A percentile compares a stretch with the other conserved stretches of the same genome.
These are phyloP conservation scores for Tetrahymena elliotti DNA, from an alignment of 73 alveolate species.

Conservation along the genomic window DNA sequence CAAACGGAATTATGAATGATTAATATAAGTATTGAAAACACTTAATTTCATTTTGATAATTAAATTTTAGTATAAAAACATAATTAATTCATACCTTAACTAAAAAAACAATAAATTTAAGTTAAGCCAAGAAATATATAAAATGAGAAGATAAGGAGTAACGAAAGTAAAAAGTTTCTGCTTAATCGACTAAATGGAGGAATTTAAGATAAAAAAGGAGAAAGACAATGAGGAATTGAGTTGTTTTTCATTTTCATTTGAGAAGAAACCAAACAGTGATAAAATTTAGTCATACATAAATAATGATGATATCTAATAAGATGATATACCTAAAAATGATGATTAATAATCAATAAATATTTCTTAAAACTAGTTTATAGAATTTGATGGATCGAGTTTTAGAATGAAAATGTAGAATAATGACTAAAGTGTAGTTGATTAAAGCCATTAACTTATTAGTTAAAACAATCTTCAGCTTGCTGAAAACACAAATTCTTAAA, in stretches of 20 bases:
- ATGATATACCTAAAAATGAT: neutral
- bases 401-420: neutral
- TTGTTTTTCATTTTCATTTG: neutral
- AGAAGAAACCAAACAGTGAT: neutral
- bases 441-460: neutral
- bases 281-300: neutral
- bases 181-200: neutral
- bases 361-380: neutral
- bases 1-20: too few relatives aligned
- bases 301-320: too few relatives aligned
- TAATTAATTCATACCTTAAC: too few relatives aligned
- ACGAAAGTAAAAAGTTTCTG: neutral
- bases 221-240: neutral
- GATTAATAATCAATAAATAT: neutral
- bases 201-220: neutral
- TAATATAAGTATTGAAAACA: too few relatives aligned
- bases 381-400: neutral
- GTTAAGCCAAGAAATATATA: too few relatives aligned
- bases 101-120: too few relatives aligned
- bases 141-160: neutral
- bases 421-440: neutral
- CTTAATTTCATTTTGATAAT: too few relatives aligned
- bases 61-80: too few relatives aligned
- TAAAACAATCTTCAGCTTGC: neutral
- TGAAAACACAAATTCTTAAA: neutral